Evolutionary conservation across 257 asterid genomes (phyloP).

Genomic region (Agastache rugosa): DNA sequence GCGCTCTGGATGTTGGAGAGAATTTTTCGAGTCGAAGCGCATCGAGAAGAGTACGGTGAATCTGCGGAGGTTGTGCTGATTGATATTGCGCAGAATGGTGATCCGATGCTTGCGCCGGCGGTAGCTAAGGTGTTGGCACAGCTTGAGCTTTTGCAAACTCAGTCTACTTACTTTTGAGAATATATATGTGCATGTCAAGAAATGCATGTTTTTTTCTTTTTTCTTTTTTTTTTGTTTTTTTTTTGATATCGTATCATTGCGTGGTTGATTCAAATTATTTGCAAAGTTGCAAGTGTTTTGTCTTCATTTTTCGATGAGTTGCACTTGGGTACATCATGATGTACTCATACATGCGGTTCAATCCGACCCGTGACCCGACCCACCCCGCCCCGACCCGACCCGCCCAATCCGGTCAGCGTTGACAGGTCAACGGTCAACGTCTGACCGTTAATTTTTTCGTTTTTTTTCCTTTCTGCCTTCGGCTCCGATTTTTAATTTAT

Average conservation of each 20-base stretch:
- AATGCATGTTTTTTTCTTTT: neutral
- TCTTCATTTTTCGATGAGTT: too few relatives aligned
- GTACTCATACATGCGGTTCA: too few relatives aligned
- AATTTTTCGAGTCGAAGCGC: conserved; percentile 57
- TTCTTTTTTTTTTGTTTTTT: neutral
- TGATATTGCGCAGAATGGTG: conserved; percentile 78
- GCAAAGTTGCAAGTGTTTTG: neutral
- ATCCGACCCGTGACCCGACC: too few relatives aligned
- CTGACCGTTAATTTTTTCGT: too few relatives aligned
- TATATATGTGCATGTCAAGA: neutral
- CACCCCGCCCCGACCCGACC: too few relatives aligned
- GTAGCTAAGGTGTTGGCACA: conserved; percentile 82
- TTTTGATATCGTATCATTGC: neutral
- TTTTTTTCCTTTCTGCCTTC: too few relatives aligned
- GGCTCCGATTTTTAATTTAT: too few relatives aligned
- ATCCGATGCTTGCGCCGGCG: conserved; percentile 60
- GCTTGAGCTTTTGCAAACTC: conserved; percentile 74
- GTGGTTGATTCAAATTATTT: conserved; percentile 7
- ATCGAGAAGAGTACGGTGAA: conserved; percentile 59
- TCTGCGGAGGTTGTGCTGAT: conserved; percentile 67
- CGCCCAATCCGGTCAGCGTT: too few relatives aligned
- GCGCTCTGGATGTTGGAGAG: conserved; percentile 80
- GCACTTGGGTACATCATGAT: too few relatives aligned
- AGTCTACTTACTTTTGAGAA: conserved; percentile 73
- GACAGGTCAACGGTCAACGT: too few relatives aligned